These are phyloP conservation scores for Alternaria sp. DNA, from an alignment of 2,329 filamentous ascomycete species.

Conservation along the genomic window DNA sequence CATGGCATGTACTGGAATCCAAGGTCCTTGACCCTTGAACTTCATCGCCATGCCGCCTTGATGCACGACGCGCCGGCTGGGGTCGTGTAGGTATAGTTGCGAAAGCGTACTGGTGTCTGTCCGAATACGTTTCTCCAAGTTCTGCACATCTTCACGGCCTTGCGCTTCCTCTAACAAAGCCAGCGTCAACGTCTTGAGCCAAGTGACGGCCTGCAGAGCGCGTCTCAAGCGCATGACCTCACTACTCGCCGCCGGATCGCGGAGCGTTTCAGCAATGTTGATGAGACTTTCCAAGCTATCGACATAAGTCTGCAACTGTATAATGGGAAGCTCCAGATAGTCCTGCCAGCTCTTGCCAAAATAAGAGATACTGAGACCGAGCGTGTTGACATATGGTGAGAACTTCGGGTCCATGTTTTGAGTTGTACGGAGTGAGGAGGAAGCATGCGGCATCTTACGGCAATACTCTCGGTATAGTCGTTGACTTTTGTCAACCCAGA, in stretches of 20 bases:
- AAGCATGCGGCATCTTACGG: slow-evolving; percentile 35
- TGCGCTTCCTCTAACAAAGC: slow-evolving; percentile 26
- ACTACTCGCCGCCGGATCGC: slow-evolving; percentile 7
- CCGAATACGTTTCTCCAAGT: slow-evolving; percentile 35
- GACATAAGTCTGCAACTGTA: slow-evolving; percentile 35
- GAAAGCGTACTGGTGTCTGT: slow-evolving; percentile 28
- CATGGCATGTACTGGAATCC: slow-evolving; percentile 40
- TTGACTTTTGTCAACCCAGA: slow-evolving; percentile 32
- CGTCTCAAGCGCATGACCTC: slow-evolving; percentile 21
- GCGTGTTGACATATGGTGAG: slow-evolving; percentile 33
- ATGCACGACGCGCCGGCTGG: slow-evolving; percentile 26
- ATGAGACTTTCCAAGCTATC: slow-evolving; percentile 27
- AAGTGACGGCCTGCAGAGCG: slow-evolving; percentile 25
- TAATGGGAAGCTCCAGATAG: slow-evolving; percentile 34
- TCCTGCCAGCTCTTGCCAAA: slow-evolving; percentile 43
- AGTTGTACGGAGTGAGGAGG: slow-evolving; percentile 34
- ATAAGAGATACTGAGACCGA: slow-evolving; percentile 36
- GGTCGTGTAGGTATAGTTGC: slow-evolving; percentile 27
- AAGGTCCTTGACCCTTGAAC: slow-evolving; percentile 40
- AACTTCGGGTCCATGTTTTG: slow-evolving; percentile 35
- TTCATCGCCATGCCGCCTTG: slow-evolving; percentile 42
- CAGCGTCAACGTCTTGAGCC: slow-evolving; percentile 20
- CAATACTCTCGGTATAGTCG: slow-evolving; percentile 36
- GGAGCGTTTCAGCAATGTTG: slow-evolving; percentile 9
- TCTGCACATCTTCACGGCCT: slow-evolving; percentile 34